Percentiles rank a stretch among this genome's conserved stretches.
These are phyloP conservation scores for Aspergillus haitiensis DNA, from an alignment of 495 filamentous ascomycete species.

Conservation along the genomic window DNA sequence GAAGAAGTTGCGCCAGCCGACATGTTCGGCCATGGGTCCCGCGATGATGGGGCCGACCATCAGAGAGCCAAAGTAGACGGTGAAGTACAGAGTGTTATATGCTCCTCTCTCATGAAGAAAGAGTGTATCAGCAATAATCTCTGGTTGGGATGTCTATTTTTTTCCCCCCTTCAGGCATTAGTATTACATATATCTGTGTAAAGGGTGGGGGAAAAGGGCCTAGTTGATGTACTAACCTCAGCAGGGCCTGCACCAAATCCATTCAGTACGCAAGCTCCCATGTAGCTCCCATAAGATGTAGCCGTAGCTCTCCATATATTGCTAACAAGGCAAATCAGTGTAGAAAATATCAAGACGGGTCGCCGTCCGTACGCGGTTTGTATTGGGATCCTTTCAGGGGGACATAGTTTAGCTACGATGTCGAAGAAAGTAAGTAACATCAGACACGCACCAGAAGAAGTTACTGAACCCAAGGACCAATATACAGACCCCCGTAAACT, in stretches of 20 bases:
- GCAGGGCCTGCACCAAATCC: constrained; percentile 58
- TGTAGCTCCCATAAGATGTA: constrained; percentile 57
- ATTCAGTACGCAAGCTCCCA: constrained; percentile 61
- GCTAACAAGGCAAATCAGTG: constrained; percentile 54
- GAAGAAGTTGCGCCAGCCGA: constrained; percentile 59
- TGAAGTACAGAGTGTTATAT: constrained; percentile 67
- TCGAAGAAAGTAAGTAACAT: background rate
- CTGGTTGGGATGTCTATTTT: constrained; percentile 56
- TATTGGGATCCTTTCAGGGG: constrained; percentile 53
- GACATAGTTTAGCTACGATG: background rate
- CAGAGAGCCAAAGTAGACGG: constrained; percentile 46
- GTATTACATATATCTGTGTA: background rate
- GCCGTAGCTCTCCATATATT: constrained; percentile 61
- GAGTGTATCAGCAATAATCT: constrained; percentile 65
- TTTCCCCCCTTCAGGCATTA: background rate
- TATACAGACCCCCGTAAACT: constrained; percentile 60
- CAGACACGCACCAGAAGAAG: constrained; percentile 51
- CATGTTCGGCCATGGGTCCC: constrained; percentile 56
- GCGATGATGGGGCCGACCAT: constrained; percentile 59
- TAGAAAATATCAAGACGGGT: constrained; percentile 57
- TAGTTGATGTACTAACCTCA: constrained; percentile 28
- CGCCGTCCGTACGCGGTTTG: constrained; percentile 59
- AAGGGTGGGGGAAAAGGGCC: background rate
- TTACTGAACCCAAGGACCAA: constrained; percentile 64
- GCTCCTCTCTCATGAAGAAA: constrained; percentile 67